Base-by-base conservation (phyloP, 345 rosid genomes). In the Mercurialis annua region DNA sequence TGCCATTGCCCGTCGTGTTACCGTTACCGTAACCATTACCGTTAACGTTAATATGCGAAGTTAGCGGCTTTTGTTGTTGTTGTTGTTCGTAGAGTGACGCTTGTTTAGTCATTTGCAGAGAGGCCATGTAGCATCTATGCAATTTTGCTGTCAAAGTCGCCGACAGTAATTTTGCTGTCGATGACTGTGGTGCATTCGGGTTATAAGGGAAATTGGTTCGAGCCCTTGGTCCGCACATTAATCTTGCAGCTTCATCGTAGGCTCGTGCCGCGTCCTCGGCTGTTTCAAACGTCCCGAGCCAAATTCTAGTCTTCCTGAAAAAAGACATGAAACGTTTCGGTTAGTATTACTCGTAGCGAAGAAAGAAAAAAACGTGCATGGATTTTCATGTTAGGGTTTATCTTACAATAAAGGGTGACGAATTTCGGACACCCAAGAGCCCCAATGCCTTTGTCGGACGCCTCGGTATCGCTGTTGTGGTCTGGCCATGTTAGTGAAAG, bases 361-460 rank as follows among this genome's bases (percentile, higher is more conserved):
- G 17, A 54, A 66, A 49, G 20, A 0, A 2, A 2, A 55, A 59
- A 57, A 44, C 16, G 12, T 29, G 24, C 10, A 21, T 1, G 17
- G 36, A 8, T 40, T 43, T 18, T 8, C 12, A 47, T 16, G 15
- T 38, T 44, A 18, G 20, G 49, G 56, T 40, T n/a, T 21, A 23
- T 46, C 87, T 76, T 82, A 94, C 99, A 94, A 61, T 64, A 94
- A 69, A 56, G 99, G 99, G 56, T 94, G 99, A 27, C 98, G 99
- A 69, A 94, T 94, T 74, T 94, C 99, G 29, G 99, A 94, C 9
- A 94, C 99, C 99, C 99, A 94, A 42, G 99, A 94, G 16, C 99
- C 99, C 99, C 98, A 94, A 71, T 94, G 99, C 80, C 99, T 85
- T 44, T 94, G 99, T 65, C 99, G 83, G 31, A 94, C 99, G 14